Evolutionary conservation across 2,329 filamentous ascomycete species (phyloP).

Genomic region (Exophiala lecanii-corni): DNA sequence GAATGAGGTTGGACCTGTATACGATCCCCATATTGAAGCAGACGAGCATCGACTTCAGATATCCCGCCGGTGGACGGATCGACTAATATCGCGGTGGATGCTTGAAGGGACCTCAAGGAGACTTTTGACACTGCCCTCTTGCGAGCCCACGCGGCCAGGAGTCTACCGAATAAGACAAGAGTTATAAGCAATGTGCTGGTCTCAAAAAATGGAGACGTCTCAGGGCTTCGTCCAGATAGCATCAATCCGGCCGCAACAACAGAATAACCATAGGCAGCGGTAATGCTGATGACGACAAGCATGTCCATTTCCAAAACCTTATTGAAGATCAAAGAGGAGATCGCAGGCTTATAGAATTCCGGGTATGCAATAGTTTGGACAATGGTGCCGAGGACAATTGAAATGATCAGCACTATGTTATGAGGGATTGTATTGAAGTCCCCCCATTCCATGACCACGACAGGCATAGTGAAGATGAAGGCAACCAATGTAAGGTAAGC

Average conservation of each 20-base stretch:
- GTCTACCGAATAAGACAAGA: slow-evolving; percentile 49
- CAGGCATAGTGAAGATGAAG: slow-evolving; percentile 54
- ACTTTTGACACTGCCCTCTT: slow-evolving; percentile 47
- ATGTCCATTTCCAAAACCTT: slow-evolving; percentile 53
- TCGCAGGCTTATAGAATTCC: slow-evolving; percentile 63
- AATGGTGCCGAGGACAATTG: slow-evolving; percentile 59
- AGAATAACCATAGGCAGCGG: slow-evolving; percentile 47
- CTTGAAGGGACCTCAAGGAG: slow-evolving; percentile 54
- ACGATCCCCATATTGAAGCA: slow-evolving; percentile 67
- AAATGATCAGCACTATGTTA: slow-evolving; percentile 50
- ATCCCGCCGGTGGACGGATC: slow-evolving; percentile 32
- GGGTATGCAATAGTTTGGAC: slow-evolving; percentile 59
- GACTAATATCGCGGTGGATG: slow-evolving; percentile 51
- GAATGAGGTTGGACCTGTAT: slow-evolving; percentile 61
- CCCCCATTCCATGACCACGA: slow-evolving; percentile 65
- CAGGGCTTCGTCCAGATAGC: slow-evolving; percentile 33
- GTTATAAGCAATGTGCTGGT: slow-evolving; percentile 53
- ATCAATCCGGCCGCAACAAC: slow-evolving; percentile 44
- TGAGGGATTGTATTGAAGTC: slow-evolving; percentile 39
- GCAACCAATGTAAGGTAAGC: slow-evolving; percentile 46
- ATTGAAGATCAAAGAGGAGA: slow-evolving; percentile 41
- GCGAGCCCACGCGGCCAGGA: slow-evolving; percentile 45
- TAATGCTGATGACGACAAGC: slow-evolving; percentile 50
- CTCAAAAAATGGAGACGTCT: slow-evolving; percentile 48
- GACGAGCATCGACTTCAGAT: slow-evolving; percentile 56